phyloP scores from a whole-genome alignment of 768 basidiomycete species.

The Kwoniella dendrophila region DNA sequence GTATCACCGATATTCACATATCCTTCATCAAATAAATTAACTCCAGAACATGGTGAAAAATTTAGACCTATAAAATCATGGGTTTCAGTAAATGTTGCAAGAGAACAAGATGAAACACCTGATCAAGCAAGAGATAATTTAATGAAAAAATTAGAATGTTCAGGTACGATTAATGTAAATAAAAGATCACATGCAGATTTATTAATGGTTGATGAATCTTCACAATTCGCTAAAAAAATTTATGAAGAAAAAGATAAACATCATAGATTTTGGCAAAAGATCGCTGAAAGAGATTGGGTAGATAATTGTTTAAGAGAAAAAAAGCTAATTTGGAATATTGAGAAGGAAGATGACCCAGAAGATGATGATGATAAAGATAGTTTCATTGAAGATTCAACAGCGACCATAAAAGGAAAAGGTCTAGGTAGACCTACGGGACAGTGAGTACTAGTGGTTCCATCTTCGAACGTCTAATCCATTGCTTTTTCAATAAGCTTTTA shows the following conservation, averaged over 20 bases:
- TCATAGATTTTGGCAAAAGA: constrained; percentile 31
- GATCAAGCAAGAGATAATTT: constrained; percentile 22
- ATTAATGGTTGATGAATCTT: constrained; percentile 33
- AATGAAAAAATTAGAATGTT: constrained; percentile 14
- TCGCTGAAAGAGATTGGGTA: constrained; percentile 49
- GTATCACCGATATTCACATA: constrained; percentile 28
- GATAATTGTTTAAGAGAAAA: constrained; percentile 27
- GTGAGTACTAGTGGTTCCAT: constrained; percentile 28
- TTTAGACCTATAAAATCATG: constrained; percentile 34
- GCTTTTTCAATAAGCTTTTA: no score
- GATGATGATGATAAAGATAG: constrained; percentile 24
- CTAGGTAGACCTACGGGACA: constrained; percentile 44
- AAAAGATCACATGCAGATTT: constrained; percentile 40
- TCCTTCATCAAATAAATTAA: constrained; percentile 17
- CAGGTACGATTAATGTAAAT: constrained; percentile 33
- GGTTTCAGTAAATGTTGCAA: constrained; percentile 40
- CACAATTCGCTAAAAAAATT: constrained; percentile 27
- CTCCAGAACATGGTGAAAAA: no score
- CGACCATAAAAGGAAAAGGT: constrained; percentile 22
- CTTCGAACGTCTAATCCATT: no score
- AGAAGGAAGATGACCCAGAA: background rate
- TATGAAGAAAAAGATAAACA: constrained; percentile 26
- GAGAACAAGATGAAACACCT: constrained; percentile 21
- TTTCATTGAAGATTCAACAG: constrained; percentile 35
- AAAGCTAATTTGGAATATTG: constrained; percentile 29